phyloP scores from a whole-genome alignment of 2,329 filamentous ascomycete genomes.

The Ophiostoma quercus region DNA sequence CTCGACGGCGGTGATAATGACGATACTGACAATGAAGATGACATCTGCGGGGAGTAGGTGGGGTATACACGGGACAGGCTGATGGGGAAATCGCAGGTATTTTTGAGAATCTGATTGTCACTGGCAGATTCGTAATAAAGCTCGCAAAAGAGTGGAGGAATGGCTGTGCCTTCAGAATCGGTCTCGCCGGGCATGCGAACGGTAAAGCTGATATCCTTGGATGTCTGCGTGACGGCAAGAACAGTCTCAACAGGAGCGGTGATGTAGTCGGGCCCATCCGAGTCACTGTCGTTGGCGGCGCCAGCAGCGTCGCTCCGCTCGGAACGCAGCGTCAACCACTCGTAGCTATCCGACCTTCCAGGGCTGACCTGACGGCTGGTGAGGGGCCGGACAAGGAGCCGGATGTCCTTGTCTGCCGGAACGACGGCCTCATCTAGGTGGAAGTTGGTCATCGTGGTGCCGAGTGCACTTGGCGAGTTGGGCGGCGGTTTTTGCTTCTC shows the following conservation, averaged over 20 bases:
- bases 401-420: slow-evolving; percentile 47
- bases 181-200: slow-evolving; percentile 50
- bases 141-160: slow-evolving; percentile 54
- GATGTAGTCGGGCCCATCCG: background rate
- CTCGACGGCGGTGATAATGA: slow-evolving; percentile 36
- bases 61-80: slow-evolving; percentile 43
- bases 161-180: slow-evolving; percentile 38
- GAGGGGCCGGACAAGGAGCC: slow-evolving; percentile 53
- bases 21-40: background rate
- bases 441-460: slow-evolving; percentile 35
- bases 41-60: background rate
- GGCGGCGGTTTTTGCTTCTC: slow-evolving; percentile 27
- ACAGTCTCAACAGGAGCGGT: slow-evolving; percentile 48
- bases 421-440: slow-evolving; percentile 48
- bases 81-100: slow-evolving; percentile 52
- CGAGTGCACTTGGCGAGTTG: background rate
- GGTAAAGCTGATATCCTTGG: slow-evolving; percentile 56
- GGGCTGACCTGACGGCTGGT: slow-evolving; percentile 52
- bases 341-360: slow-evolving; percentile 49
- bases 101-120: slow-evolving; percentile 53
- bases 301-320: slow-evolving; percentile 44
- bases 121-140: slow-evolving; percentile 56
- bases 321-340: slow-evolving; percentile 52
- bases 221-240: slow-evolving; percentile 55
- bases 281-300: background rate